These are phyloP conservation scores for Anastatica hierochuntica DNA, from an alignment of 345 rosid species.

Conservation along the genomic window DNA sequence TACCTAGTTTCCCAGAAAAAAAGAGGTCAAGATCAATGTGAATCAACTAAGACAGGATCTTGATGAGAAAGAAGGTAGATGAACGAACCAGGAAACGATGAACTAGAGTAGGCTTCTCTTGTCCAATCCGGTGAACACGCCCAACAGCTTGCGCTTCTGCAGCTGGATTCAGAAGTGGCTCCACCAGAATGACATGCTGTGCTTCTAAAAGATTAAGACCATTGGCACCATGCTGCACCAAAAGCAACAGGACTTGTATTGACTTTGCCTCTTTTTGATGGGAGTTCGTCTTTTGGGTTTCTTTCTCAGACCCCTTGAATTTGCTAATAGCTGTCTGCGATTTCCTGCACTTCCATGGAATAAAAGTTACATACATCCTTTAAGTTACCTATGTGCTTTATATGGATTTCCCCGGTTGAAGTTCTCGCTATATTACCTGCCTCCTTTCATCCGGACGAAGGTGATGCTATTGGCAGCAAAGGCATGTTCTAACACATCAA, in stretches of 20 bases:
- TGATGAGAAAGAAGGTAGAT: not conserved
- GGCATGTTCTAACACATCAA: conserved; percentile 89
- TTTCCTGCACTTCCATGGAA: conserved; percentile 45
- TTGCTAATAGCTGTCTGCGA: conserved; percentile 70
- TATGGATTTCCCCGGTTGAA: not conserved
- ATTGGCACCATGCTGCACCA: conserved; percentile 93
- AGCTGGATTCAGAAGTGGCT: conserved; percentile 92
- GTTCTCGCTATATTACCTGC: conserved; percentile 47
- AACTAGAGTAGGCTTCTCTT: conserved; percentile 62
- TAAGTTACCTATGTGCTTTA: not conserved
- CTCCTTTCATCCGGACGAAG: conserved; percentile 84
- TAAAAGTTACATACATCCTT: not conserved
- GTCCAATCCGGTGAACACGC: conserved; percentile 90
- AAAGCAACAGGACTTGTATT: conserved; percentile 68
- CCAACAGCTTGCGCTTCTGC: conserved; percentile 95
- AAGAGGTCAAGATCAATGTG: conserved; percentile 9
- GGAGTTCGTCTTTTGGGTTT: conserved; percentile 17
- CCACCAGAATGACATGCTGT: conserved; percentile 86
- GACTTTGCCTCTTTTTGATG: conserved; percentile 26
- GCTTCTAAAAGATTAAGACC: conserved; percentile 97
- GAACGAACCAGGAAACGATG: conserved; percentile 77
- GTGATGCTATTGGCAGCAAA: conserved; percentile 57
- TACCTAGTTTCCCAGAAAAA: conserved; percentile 35
- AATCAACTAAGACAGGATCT: not conserved
- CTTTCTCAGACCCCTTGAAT: conserved; percentile 39